Conservation (phyloP, 208 protist species). For the Trypanosoma conorhini region DNA sequence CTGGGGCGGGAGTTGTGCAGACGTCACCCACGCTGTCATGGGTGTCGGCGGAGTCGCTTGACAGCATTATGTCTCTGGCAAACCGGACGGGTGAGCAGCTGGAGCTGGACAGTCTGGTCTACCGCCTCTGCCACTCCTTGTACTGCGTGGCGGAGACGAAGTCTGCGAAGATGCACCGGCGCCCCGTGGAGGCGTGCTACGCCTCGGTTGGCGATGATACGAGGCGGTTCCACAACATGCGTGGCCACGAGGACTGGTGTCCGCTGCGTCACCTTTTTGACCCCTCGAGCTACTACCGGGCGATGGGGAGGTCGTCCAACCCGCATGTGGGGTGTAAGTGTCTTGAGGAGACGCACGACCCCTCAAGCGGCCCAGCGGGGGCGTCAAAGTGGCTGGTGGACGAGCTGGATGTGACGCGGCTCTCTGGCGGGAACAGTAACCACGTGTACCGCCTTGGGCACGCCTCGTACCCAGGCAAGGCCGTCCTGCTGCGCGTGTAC, state of each 20-base stretch:
- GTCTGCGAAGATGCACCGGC: slow-evolving; percentile 31
- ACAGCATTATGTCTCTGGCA: slow-evolving; percentile 42
- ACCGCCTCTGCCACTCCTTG: slow-evolving; percentile 70
- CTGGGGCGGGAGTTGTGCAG: too few relatives aligned
- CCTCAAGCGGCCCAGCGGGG: slow-evolving; percentile 31
- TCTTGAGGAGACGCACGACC: slow-evolving; percentile 9
- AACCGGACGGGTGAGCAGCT: slow-evolving; percentile 28
- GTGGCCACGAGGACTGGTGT: slow-evolving; percentile 68
- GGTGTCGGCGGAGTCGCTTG: slow-evolving; percentile 60
- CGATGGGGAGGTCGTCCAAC: slow-evolving; percentile 19
- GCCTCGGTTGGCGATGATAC: slow-evolving; percentile 26
- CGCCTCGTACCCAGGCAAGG: slow-evolving; percentile 53
- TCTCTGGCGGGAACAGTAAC: slow-evolving; percentile 86
- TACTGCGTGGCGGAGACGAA: slow-evolving; percentile 65
- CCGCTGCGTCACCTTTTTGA: slow-evolving; percentile 85
- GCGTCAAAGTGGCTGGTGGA: slow-evolving; percentile 54
- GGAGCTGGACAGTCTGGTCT: slow-evolving; percentile 65
- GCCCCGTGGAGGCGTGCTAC: slow-evolving; percentile 7
- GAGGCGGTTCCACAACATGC: slow-evolving; percentile 75
- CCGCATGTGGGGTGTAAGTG: slow-evolving; percentile 27
- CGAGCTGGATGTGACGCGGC: slow-evolving; percentile 72
- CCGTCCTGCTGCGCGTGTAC: slow-evolving; percentile 77
- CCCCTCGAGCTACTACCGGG: slow-evolving; percentile 61
- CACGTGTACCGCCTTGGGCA: slow-evolving; percentile 79
- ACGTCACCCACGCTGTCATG: slow-evolving; percentile 36